These are phyloP conservation scores for Triticum aestivum DNA, from an alignment of 176 grass and related monocot genomes.

Conservation along the genomic window DNA sequence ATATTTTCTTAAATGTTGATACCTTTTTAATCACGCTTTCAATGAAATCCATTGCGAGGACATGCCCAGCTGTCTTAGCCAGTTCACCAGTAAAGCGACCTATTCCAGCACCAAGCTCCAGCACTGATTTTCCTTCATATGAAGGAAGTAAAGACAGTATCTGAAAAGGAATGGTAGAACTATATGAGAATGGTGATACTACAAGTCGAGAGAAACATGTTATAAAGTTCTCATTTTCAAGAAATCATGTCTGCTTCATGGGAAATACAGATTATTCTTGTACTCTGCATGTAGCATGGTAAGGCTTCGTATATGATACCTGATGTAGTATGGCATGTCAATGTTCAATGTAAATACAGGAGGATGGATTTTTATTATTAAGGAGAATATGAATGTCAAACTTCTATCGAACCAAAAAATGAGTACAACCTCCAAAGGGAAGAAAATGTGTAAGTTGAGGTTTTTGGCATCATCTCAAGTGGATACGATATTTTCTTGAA, in stretches of 20 bases:
- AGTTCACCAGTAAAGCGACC: constrained; percentile 95
- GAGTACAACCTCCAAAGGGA: neutral
- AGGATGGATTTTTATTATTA: neutral
- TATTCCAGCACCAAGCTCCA: constrained; percentile 97
- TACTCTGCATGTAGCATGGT: neutral
- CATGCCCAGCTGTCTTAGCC: constrained; percentile 71
- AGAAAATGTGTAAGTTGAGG: neutral
- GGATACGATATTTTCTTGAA: neutral
- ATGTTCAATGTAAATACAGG: neutral
- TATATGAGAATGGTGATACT: constrained; percentile 16
- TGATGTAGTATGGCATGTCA: neutral
- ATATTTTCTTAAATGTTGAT: neutral
- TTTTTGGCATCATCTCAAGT: neutral
- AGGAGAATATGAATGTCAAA: neutral
- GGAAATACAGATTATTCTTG: neutral
- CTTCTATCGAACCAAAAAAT: neutral
- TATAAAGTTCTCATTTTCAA: neutral
- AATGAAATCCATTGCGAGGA: constrained; percentile 94
- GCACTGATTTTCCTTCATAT: constrained; percentile 80
- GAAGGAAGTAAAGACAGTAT: constrained; percentile 87
- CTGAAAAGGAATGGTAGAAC: constrained; percentile 23
- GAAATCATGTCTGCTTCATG: neutral
- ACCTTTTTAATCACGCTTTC: constrained; percentile 98
- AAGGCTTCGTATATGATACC: neutral
- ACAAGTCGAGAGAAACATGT: neutral